phyloP scores from a whole-genome alignment of 176 grass and related monocot genomes.

The Areca catechu region DNA sequence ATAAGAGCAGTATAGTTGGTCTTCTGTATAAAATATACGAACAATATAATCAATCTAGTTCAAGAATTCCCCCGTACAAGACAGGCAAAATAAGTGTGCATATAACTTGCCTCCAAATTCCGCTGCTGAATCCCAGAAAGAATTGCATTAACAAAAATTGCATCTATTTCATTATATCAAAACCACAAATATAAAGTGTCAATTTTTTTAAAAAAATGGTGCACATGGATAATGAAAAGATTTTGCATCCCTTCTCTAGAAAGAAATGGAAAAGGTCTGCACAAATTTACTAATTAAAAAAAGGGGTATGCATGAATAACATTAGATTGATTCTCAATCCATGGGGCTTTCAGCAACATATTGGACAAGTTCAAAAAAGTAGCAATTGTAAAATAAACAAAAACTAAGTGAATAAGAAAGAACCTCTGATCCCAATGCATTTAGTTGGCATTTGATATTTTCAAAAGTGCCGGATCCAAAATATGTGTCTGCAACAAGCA shows the following conservation, averaged over 20 bases:
- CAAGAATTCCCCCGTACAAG: background rate
- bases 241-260: no score
- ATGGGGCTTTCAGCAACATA: no score
- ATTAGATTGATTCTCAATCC: no score
- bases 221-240: no score
- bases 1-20: conserved; percentile 3
- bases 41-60: background rate
- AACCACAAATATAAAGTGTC: background rate
- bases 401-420: background rate
- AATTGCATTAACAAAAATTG: conserved; percentile 86
- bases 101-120: conserved; percentile 78
- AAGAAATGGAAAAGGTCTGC: no score
- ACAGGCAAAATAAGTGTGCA: conserved; percentile 1
- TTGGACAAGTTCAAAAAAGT: no score
- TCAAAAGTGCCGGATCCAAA: conserved; percentile 92
- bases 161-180: conserved; percentile 62
- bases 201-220: no score
- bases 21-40: background rate
- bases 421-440: conserved; percentile 66
- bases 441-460: conserved; percentile 76
- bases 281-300: no score
- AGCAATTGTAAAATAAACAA: no score
- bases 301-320: no score
- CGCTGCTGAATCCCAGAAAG: conserved; percentile 85
- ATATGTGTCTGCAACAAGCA: conserved; percentile 50